Conservation (phyloP, 2,329 filamentous ascomycete genomes). For the Tricladium varicosporioides region DNA sequence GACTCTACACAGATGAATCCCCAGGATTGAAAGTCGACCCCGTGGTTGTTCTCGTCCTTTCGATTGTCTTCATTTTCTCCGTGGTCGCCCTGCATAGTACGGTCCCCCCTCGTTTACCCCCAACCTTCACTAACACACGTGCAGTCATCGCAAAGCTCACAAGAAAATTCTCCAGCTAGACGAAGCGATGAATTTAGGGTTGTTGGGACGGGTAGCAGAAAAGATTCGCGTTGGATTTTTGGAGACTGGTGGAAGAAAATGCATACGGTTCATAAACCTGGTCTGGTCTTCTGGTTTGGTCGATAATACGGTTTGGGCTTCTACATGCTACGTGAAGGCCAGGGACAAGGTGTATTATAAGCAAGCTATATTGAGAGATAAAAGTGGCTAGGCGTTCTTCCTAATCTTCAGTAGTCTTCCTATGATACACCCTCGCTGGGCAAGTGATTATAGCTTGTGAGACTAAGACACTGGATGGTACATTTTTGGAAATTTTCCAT, state of each 20-base stretch:
- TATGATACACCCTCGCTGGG: no score
- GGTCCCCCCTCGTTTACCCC: constrained; percentile 38
- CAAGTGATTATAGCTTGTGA: no score
- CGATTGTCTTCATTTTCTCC: constrained; percentile 97
- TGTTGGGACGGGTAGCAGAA: not conserved
- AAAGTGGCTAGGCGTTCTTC: not conserved
- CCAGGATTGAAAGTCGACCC: constrained; percentile 97
- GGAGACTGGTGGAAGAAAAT: not conserved
- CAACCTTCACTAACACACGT: constrained; percentile 3
- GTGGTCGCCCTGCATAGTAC: constrained; percentile 96
- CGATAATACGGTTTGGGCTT: constrained; percentile 5
- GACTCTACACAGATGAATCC: constrained; percentile 97
- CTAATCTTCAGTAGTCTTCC: no score
- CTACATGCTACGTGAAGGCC: not conserved
- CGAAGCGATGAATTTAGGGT: not conserved
- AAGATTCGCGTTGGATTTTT: not conserved
- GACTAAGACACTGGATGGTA: no score
- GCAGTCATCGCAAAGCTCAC: constrained; percentile 94
- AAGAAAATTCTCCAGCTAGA: constrained; percentile 67
- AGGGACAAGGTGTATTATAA: constrained; percentile 7
- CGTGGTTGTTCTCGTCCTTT: constrained; percentile 93
- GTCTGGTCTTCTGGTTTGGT: not conserved
- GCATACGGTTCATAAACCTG: constrained; percentile 3
- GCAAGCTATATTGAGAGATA: constrained; percentile 7
- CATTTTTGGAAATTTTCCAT: no score